A percentile compares a stretch with the other conserved stretches of the same genome.
Conservation (phyloP, 495 filamentous ascomycete species). For the Penicillium soppii region DNA sequence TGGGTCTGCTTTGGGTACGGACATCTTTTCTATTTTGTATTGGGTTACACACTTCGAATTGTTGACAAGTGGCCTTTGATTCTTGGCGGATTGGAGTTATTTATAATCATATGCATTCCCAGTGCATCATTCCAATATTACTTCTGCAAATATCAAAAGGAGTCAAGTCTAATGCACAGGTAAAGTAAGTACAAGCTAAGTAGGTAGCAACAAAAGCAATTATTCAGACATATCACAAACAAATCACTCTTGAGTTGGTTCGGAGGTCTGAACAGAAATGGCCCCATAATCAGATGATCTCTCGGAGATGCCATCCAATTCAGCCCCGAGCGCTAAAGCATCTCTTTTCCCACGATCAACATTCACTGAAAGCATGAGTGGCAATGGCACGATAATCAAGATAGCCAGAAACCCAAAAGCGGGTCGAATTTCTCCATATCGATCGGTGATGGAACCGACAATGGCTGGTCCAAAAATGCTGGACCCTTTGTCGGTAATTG, state of each 20-base stretch:
- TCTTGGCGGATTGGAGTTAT: background rate
- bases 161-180: background rate
- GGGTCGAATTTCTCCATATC: constrained; percentile 83
- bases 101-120: background rate
- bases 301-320: constrained; percentile 50
- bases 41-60: background rate
- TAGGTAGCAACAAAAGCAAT: background rate
- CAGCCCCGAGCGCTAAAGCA: constrained; percentile 65
- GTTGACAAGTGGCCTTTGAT: constrained; percentile 9
- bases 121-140: no score
- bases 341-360: constrained; percentile 86
- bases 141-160: no score
- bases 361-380: constrained; percentile 80
- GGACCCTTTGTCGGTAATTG: constrained; percentile 96
- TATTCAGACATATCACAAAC: background rate
- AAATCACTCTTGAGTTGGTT: background rate
- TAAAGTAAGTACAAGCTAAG: no score
- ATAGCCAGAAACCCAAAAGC: constrained; percentile 91
- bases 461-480: constrained; percentile 93
- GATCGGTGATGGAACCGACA: constrained; percentile 88
- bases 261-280: constrained; percentile 9
- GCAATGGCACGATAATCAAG: constrained; percentile 77
- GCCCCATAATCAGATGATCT: constrained; percentile 25
- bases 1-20: no score
- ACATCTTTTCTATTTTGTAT: background rate